phyloP scores from a whole-genome alignment of 2,329 filamentous ascomycete genomes.

The Gnomoniopsis smithogilvyi region DNA sequence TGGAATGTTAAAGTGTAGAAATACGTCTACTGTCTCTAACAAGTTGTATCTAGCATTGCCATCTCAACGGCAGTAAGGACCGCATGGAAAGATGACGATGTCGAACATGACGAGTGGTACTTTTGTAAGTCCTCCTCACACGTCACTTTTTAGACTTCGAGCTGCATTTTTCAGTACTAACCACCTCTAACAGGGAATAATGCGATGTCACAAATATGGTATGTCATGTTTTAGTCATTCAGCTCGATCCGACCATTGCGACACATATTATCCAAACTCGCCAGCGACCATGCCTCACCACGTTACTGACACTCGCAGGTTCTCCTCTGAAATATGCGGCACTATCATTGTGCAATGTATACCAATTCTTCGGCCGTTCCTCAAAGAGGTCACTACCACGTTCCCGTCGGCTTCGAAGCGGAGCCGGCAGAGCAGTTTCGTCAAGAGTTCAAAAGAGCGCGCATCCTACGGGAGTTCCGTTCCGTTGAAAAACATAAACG shows the following conservation, averaged over 20 bases:
- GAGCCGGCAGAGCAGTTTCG: neutral
- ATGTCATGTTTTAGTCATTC: too few species aligned
- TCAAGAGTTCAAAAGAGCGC: neutral
- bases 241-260: too few species aligned
- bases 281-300: neutral
- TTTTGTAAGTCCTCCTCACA: neutral
- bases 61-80: slow-evolving; percentile 9
- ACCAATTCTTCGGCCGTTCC: slow-evolving; percentile 7
- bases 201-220: neutral
- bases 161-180: neutral
- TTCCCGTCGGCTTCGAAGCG: neutral
- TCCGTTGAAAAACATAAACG: too few species aligned
- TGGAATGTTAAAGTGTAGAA: neutral
- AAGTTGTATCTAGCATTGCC: neutral
- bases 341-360: slow-evolving; percentile 12
- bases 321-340: slow-evolving; percentile 8
- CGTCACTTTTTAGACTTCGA: too few species aligned
- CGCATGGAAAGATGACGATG: slow-evolving; percentile 4
- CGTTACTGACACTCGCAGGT: neutral
- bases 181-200: neutral
- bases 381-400: neutral
- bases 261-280: neutral
- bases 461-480: too few species aligned
- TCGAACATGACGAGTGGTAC: neutral
- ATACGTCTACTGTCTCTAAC: neutral